phyloP scores from a whole-genome alignment of 352 stramenopile species.

The Phytophthora pinifolia region DNA sequence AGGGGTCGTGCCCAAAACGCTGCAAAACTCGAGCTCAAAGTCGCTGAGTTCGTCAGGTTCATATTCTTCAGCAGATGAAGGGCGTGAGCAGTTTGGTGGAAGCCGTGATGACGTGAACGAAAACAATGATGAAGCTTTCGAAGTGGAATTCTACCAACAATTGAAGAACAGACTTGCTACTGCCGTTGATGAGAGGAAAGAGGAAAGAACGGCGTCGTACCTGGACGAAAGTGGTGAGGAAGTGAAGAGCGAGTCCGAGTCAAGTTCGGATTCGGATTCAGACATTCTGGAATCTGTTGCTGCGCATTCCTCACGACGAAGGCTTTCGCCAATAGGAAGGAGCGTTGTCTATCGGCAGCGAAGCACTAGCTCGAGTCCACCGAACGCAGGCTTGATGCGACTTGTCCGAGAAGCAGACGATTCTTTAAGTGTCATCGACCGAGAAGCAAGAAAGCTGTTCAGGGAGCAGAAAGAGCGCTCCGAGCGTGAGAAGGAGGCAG shows the following conservation, averaged over 20 bases:
- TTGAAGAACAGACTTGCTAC: conserved; percentile 18
- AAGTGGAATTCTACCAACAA: conserved; percentile 20
- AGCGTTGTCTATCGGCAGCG: neutral
- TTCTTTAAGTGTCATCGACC: conserved; percentile 72
- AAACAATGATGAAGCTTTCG: conserved; percentile 11
- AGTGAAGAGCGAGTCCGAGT: conserved; percentile 1
- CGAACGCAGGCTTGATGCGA: conserved; percentile 34
- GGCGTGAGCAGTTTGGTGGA: conserved; percentile 1
- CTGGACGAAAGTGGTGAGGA: neutral
- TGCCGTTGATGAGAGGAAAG: neutral
- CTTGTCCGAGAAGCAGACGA: conserved; percentile 64
- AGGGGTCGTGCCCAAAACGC: neutral
- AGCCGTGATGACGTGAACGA: conserved; percentile 2
- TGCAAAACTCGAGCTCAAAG: neutral
- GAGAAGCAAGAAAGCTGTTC: conserved; percentile 49
- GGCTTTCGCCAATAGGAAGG: neutral
- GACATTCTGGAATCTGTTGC: neutral
- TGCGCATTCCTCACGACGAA: neutral
- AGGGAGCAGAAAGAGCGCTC: conserved; percentile 39
- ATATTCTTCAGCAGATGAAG: conserved; percentile 8
- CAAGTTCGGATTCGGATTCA: conserved; percentile 3
- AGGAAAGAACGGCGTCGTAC: neutral
- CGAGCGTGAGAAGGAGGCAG: conserved; percentile 18
- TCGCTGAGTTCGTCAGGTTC: conserved; percentile 11
- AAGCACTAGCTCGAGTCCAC: neutral